A percentile compares a stretch with the other conserved stretches of the same genome.
phyloP scores from a whole-genome alignment of 2,329 filamentous ascomycete genomes.

The Claviceps pazoutovae region DNA sequence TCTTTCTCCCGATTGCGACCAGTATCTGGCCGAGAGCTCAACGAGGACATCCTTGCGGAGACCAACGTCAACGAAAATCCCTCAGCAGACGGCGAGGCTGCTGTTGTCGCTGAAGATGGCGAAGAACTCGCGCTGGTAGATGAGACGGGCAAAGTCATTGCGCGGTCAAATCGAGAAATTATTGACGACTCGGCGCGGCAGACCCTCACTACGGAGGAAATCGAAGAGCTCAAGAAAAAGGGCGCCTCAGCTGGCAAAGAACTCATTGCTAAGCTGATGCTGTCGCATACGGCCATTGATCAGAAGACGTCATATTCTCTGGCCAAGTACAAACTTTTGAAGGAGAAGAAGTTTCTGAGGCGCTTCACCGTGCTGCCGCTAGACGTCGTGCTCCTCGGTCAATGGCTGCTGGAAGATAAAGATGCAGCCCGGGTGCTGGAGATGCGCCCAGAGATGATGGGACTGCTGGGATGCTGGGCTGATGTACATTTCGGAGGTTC shows the following conservation, averaged over 20 bases:
- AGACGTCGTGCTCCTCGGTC: slow-evolving; percentile 60
- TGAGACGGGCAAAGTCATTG: slow-evolving; percentile 30
- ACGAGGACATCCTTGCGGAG: slow-evolving; percentile 58
- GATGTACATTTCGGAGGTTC: slow-evolving; percentile 58
- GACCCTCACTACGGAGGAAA: slow-evolving; percentile 61
- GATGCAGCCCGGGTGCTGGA: slow-evolving; percentile 74
- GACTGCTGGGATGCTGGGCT: slow-evolving; percentile 72
- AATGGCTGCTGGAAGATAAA: slow-evolving; percentile 67
- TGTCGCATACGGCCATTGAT: slow-evolving; percentile 77
- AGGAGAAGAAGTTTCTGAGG: slow-evolving; percentile 85
- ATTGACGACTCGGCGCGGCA: slow-evolving; percentile 55
- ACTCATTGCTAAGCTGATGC: slow-evolving; percentile 81
- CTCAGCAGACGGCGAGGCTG: slow-evolving; percentile 27
- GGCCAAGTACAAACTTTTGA: slow-evolving; percentile 90
- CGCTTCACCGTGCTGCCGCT: slow-evolving; percentile 76
- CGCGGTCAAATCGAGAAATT: slow-evolving; percentile 43
- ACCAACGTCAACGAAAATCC: slow-evolving; percentile 21
- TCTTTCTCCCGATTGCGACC: slow-evolving; percentile 58
- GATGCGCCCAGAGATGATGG: slow-evolving; percentile 70
- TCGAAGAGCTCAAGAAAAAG: slow-evolving; percentile 59
- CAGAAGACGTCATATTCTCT: slow-evolving; percentile 90
- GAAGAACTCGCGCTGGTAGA: slow-evolving; percentile 30
- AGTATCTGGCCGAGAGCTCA: slow-evolving; percentile 67
- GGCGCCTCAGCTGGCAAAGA: slow-evolving; percentile 71
- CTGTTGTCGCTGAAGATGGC: slow-evolving; percentile 22